Evolutionary conservation across 495 filamentous ascomycete genomes (phyloP).

Genomic region (Tuber brumale): DNA sequence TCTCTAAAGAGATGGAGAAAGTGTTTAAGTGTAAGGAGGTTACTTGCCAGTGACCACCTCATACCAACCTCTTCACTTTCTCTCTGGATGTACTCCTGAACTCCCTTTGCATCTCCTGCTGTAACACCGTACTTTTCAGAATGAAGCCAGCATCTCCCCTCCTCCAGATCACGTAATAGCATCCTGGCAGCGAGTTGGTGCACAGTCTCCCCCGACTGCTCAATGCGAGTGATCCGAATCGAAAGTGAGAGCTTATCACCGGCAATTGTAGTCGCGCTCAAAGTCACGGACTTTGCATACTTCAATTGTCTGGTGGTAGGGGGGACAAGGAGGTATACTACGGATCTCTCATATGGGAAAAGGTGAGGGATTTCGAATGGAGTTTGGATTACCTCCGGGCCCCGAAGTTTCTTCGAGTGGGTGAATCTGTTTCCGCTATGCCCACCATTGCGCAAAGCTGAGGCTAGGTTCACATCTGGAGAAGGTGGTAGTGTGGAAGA

Average conservation of each 20-base stretch:
- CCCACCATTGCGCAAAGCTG: conserved; percentile 42
- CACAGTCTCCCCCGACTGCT: conserved; percentile 51
- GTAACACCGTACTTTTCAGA: neutral
- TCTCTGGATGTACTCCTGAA: conserved; percentile 53
- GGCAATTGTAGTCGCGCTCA: conserved; percentile 51
- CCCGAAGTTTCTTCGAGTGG: conserved; percentile 48
- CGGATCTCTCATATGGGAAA: conserved; percentile 57
- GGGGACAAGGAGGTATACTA: conserved; percentile 56
- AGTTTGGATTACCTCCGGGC: conserved; percentile 55
- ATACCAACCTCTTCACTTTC: conserved; percentile 60
- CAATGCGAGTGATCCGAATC: conserved; percentile 52
- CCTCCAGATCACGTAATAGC: conserved; percentile 59
- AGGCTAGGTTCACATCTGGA: conserved; percentile 43
- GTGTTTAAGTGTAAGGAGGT: conserved; percentile 21
- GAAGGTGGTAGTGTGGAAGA: conserved; percentile 46
- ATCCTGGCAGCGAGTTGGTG: conserved; percentile 65
- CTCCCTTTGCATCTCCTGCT: conserved; percentile 46
- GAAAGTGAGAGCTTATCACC: conserved; percentile 54
- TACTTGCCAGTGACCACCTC: conserved; percentile 58
- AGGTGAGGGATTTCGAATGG: conserved; percentile 57
- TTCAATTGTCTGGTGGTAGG: conserved; percentile 43
- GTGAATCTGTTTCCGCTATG: conserved; percentile 43
- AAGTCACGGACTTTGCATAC: conserved; percentile 51
- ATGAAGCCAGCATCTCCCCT: conserved; percentile 59
- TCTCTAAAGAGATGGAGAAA: no score